These are phyloP conservation scores for Penicillium capsulatum DNA, from an alignment of 2,329 filamentous ascomycete species.

Conservation along the genomic window DNA sequence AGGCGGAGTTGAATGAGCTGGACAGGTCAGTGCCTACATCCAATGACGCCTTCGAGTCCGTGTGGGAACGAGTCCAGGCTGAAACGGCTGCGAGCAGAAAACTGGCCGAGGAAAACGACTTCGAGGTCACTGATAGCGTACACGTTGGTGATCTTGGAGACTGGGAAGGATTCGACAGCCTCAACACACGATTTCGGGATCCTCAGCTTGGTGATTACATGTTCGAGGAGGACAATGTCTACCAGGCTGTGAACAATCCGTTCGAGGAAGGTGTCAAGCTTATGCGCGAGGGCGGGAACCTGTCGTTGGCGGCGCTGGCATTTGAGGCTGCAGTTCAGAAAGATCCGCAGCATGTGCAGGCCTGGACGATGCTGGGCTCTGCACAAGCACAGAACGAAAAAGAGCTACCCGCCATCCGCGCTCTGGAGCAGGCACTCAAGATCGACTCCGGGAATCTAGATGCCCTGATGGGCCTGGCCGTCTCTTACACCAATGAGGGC, in stretches of 20 bases:
- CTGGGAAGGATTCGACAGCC: conserved; percentile 70
- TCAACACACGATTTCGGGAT: conserved; percentile 67
- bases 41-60: conserved; percentile 81
- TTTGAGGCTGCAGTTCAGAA: conserved; percentile 96
- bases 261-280: conserved; percentile 93
- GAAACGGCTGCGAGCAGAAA: conserved; percentile 47
- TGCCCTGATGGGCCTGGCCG: conserved; percentile 89
- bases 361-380: conserved; percentile 87
- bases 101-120: conserved; percentile 61
- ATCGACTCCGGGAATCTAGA: conserved; percentile 81
- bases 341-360: conserved; percentile 79
- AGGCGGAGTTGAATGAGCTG: conserved; percentile 82
- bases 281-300: conserved; percentile 87
- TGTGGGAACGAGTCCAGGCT: conserved; percentile 51
- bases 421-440: conserved; percentile 84
- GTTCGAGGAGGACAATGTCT: conserved; percentile 92
- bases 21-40: conserved; percentile 68
- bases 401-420: conserved; percentile 90
- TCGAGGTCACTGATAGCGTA: conserved; percentile 44
- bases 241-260: conserved; percentile 73
- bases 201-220: conserved; percentile 83
- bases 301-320: conserved; percentile 86
- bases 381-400: conserved; percentile 98
- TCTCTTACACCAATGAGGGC: conserved; percentile 97
- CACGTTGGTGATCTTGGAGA: conserved; percentile 71